Percentiles rank a stretch among this genome's conserved stretches.
Evolutionary conservation across 2,329 filamentous ascomycete genomes (phyloP).

Genomic region (Pseudocercospora fuligena): DNA sequence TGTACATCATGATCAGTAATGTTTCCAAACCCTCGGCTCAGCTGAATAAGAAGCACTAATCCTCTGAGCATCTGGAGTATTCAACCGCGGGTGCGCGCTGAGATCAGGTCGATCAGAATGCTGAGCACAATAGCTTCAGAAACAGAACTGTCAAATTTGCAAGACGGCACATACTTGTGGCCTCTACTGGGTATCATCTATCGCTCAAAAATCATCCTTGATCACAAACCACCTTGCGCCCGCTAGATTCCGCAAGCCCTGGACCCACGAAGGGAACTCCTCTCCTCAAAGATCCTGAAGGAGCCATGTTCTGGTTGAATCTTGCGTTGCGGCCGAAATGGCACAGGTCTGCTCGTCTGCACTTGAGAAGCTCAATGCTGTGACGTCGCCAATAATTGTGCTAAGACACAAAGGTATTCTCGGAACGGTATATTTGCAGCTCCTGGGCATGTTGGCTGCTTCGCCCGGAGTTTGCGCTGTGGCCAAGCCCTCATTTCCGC

Average conservation of each 20-base stretch:
- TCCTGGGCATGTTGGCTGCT: not conserved
- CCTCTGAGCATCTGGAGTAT: too few species aligned
- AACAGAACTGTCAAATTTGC: not conserved
- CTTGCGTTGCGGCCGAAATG: slow-evolving; percentile 32
- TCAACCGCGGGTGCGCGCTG: too few species aligned
- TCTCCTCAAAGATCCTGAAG: slow-evolving; percentile 29
- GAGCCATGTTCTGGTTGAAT: slow-evolving; percentile 33
- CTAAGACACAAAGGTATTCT: slow-evolving; percentile 38
- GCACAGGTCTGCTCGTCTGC: slow-evolving; percentile 23
- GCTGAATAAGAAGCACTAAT: too few species aligned
- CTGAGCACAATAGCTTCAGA: not conserved
- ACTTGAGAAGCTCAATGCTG: slow-evolving; percentile 30
- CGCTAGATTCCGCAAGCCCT: slow-evolving; percentile 3
- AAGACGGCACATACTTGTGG: not conserved
- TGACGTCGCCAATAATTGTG: slow-evolving; percentile 35
- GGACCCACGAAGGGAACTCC: not conserved
- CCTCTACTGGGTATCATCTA: slow-evolving; percentile 4
- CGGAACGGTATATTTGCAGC: slow-evolving; percentile 27
- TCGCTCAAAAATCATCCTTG: not conserved
- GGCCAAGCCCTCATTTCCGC: not conserved
- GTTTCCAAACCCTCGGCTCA: not conserved
- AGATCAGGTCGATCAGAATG: not conserved
- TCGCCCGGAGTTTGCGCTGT: not conserved
- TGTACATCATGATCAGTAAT: slow-evolving; percentile 5
- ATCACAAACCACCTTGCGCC: not conserved